Evolutionary conservation across 306 rosid species (phyloP).

Genomic region (Begonia loranthoides): DNA sequence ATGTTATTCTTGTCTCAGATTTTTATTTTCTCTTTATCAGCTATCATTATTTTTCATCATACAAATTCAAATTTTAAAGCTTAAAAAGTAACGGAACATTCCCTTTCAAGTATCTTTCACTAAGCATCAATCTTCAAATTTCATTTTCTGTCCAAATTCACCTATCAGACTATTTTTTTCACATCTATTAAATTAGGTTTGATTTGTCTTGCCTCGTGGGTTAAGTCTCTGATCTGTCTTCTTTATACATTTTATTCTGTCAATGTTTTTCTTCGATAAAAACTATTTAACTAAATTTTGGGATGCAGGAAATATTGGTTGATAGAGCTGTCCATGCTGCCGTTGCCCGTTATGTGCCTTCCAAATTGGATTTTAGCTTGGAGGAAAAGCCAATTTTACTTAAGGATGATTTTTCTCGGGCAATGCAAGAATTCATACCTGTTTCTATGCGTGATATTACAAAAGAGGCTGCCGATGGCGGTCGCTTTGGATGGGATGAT

Average conservation of each 20-base stretch:
- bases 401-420: constrained; percentile 65
- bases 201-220: too few relatives aligned
- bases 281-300: too few relatives aligned
- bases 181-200: too few relatives aligned
- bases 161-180: too few relatives aligned
- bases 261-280: too few relatives aligned
- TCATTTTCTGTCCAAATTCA: too few relatives aligned
- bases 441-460: constrained; percentile 92
- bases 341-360: constrained; percentile 55
- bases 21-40: constrained; percentile 2
- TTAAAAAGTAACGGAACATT: too few relatives aligned
- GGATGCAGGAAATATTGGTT: constrained; percentile 72
- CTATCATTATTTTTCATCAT: neutral
- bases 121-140: too few relatives aligned
- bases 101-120: too few relatives aligned
- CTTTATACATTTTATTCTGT: too few relatives aligned
- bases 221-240: too few relatives aligned
- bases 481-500: constrained; percentile 90
- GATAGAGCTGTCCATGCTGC: constrained; percentile 93
- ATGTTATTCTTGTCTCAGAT: constrained; percentile 4
- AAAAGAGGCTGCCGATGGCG: constrained; percentile 59
- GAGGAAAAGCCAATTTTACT: constrained; percentile 48
- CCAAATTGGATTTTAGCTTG: constrained; percentile 21
- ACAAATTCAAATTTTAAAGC: too few relatives aligned
- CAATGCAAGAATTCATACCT: constrained; percentile 88